Conservation (phyloP, 495 filamentous ascomycete genomes). For the Penicillium macrosclerotiorum region DNA sequence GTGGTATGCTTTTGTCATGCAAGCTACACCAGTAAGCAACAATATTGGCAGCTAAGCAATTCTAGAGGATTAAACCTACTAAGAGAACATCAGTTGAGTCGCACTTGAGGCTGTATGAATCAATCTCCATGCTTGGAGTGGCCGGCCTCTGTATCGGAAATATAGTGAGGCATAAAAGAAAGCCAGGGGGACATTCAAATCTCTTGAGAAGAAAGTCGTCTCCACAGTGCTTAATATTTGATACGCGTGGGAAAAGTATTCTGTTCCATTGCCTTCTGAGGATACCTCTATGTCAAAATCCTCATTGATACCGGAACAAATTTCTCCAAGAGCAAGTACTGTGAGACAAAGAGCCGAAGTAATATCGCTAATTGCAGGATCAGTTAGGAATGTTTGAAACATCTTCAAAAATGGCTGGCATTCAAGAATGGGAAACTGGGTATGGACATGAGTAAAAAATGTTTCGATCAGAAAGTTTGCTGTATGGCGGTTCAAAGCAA, state of each 20-base stretch:
- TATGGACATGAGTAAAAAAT: slow-evolving; percentile 15
- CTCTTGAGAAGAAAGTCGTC: slow-evolving; percentile 1
- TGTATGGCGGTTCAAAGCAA: background rate
- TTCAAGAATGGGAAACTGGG: slow-evolving; percentile 15
- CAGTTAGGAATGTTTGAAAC: slow-evolving; percentile 13
- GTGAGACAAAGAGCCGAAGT: slow-evolving; percentile 13
- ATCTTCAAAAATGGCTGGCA: background rate
- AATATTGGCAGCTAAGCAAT: background rate
- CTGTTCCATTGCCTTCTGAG: slow-evolving; percentile 4
- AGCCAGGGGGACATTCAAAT: slow-evolving; percentile 10
- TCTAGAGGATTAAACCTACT: background rate
- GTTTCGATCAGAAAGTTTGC: slow-evolving; percentile 1
- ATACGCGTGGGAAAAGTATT: slow-evolving; percentile 18
- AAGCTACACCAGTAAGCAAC: slow-evolving; percentile 10
- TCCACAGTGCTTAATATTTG: slow-evolving; percentile 2
- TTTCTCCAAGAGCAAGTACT: slow-evolving; percentile 15
- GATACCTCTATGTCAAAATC: slow-evolving; percentile 14
- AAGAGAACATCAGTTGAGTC: slow-evolving; percentile 11
- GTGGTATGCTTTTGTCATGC: slow-evolving; percentile 3
- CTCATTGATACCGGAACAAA: slow-evolving; percentile 1
- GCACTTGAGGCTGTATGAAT: slow-evolving; percentile 12
- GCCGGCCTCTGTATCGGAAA: slow-evolving; percentile 16
- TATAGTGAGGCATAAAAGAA: slow-evolving; percentile 20
- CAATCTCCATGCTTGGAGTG: slow-evolving; percentile 14
- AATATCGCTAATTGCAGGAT: slow-evolving; percentile 3